Base-by-base conservation (phyloP, 768 basidiomycete genomes). In the Baorangia bicolor region DNA sequence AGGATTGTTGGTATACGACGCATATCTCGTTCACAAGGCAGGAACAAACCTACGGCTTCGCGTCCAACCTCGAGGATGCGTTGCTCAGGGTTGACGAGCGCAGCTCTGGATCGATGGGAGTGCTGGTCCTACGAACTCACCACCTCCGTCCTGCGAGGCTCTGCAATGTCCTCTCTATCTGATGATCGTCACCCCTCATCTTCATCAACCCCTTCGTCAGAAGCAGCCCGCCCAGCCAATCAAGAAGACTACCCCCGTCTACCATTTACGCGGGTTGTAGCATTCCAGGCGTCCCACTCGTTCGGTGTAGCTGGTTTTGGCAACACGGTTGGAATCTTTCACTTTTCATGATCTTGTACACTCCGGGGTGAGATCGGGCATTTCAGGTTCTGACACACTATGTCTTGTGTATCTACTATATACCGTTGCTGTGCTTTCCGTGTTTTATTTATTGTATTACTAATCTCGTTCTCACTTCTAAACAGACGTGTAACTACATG, bases 81-180 rank as follows among this genome's bases (percentile, higher is more conserved):
- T 49, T 56, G 23, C 20, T 55, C 49, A 43, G 88, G 87, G 14
- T 70, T 92, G 56, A 83, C 87, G 20, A 62, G 74, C 28, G 78
- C 86, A 12, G 85, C 84, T 25, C 70, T 93, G 38, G 88, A 92
- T 53, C 76, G 91, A 51, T 94, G 92, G 92, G 90, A 94, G 60
- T 61, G 88, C 28, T 94, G 92, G 92, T 79, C 77, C 37, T 87
- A 90, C 62, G 88, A 93, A 60, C 82, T 83, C 10, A 71, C 75
- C 5, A 68, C 74, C 16, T 73, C 78, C 20, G 69, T 68, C 35
- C 50, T 86, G 49, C 81, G 79, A 49, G 78, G 77, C 41, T 83
- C 83, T 2, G 47, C 81, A 9, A 69, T 90, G 31, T 76, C 80
- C 3, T 71, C 80, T 39, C 68, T 90, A 25, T 65, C 74, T 13